phyloP scores from a whole-genome alignment of 768 basidiomycete species.

The Clitopilus hobsonii region DNA sequence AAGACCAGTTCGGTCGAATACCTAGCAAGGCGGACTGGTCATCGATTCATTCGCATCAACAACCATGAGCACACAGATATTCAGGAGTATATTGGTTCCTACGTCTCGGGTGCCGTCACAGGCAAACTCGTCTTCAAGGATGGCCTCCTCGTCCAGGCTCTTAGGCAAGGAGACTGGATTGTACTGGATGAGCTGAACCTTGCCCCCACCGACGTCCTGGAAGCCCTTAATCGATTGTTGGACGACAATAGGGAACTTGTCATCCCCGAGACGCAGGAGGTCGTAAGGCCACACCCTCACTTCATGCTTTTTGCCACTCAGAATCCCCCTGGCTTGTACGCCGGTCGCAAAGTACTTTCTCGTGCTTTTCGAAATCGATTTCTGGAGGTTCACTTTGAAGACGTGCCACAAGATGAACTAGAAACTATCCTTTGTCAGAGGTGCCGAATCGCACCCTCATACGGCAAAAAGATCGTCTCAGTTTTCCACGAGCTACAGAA shows the following conservation, averaged over 20 bases:
- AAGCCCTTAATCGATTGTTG: conserved; percentile 92
- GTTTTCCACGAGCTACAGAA: conserved; percentile 94
- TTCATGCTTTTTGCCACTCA: conserved; percentile 99
- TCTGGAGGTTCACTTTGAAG: conserved; percentile 95
- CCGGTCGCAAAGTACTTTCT: conserved; percentile 90
- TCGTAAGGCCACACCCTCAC: conserved; percentile 87
- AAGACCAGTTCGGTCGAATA: conserved; percentile 98
- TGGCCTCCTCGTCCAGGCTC: conserved; percentile 87
- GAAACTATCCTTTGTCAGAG: conserved; percentile 92
- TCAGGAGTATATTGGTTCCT: conserved; percentile 96
- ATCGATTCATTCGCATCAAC: conserved; percentile 96
- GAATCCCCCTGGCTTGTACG: conserved; percentile 95
- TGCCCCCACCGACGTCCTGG: conserved; percentile 96
- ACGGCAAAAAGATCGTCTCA: conserved; percentile 82
- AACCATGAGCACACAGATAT: conserved; percentile 99
- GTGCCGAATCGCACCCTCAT: conserved; percentile 90
- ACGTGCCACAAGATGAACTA: conserved; percentile 90
- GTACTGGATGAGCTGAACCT: conserved; percentile 97
- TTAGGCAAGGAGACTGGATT: conserved; percentile 93
- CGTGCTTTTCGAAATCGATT: conserved; percentile 97
- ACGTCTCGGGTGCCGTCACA: conserved; percentile 86
- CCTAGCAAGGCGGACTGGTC: conserved; percentile 87
- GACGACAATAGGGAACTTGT: conserved; percentile 97
- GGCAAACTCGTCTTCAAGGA: conserved; percentile 96
- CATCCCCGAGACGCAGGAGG: conserved; percentile 94